Evolutionary conservation across 371 early-diverging fungal species (phyloP).

Genomic region (Apophysomyces trapeziformis): DNA sequence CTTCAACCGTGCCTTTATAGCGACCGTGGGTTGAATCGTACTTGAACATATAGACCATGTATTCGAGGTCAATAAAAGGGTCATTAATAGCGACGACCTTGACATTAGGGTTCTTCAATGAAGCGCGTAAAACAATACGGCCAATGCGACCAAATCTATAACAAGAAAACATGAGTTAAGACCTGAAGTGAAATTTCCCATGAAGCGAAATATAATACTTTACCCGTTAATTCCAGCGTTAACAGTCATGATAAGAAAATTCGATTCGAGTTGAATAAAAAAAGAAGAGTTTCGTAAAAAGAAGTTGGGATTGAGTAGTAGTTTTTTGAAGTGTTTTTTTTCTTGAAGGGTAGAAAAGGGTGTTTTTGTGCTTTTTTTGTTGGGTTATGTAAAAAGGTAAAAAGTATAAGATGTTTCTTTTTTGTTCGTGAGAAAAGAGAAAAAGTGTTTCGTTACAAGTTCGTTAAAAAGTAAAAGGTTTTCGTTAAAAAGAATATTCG

Average conservation of each 20-base stretch:
- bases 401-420: not conserved
- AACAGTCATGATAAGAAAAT: conserved; percentile 32
- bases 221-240: conserved; percentile 52
- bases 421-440: not conserved
- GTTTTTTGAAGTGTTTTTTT: too few relatives aligned
- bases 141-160: conserved; percentile 97
- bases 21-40: conserved; percentile 99
- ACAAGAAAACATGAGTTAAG: conserved; percentile 4
- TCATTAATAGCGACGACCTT: conserved; percentile 98
- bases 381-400: not conserved
- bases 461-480: not conserved
- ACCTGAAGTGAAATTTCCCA: not conserved
- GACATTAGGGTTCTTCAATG: conserved; percentile 77
- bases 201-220: not conserved
- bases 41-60: conserved; percentile 97
- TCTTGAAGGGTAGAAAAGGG: too few relatives aligned
- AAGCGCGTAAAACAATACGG: conserved; percentile 96
- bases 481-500: conserved; percentile 3
- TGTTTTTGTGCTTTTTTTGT: too few relatives aligned
- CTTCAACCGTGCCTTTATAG: conserved; percentile 79
- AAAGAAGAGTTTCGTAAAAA: not conserved
- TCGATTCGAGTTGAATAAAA: not conserved
- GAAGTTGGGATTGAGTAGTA: not conserved
- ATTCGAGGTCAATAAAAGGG: conserved; percentile 95
- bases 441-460: too few relatives aligned